Conservation (phyloP, 306 rosid species). For the Cucurbita pepo region DNA sequence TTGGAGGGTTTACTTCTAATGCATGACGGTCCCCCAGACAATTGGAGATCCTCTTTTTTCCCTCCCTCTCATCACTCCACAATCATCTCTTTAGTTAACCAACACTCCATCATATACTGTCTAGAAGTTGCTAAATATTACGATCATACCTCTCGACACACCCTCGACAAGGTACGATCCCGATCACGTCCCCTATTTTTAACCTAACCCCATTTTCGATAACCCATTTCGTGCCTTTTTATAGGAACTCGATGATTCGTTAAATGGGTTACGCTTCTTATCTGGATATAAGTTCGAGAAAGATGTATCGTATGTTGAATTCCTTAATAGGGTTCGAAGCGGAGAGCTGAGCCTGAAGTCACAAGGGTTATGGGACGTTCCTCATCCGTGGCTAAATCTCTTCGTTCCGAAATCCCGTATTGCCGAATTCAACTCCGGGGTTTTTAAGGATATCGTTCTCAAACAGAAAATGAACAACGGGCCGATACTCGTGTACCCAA, state of each 20-base stretch:
- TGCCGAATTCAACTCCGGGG: constrained; percentile 38
- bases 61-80: constrained; percentile 50
- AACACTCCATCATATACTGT: constrained; percentile 44
- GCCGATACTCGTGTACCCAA: constrained; percentile 62
- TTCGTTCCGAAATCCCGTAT: constrained; percentile 57
- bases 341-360: constrained; percentile 67
- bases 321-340: constrained; percentile 55
- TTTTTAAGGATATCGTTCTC: constrained; percentile 46
- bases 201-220: not conserved
- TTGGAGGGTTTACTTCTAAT: constrained; percentile 69
- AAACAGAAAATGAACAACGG: constrained; percentile 53
- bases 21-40: constrained; percentile 58
- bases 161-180: constrained; percentile 33
- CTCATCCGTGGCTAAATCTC: constrained; percentile 87
- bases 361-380: constrained; percentile 80
- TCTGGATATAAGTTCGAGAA: constrained; percentile 54
- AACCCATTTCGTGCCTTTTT: not conserved
- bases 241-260: constrained; percentile 36
- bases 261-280: constrained; percentile 36
- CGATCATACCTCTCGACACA: constrained; percentile 22
- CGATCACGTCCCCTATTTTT: not conserved
- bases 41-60: constrained; percentile 91
- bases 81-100: constrained; percentile 34
- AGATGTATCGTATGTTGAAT: constrained; percentile 44
- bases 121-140: constrained; percentile 65